These are phyloP conservation scores for Botryotinia narcissicola DNA, from an alignment of 2,329 filamentous ascomycete species.

Conservation along the genomic window DNA sequence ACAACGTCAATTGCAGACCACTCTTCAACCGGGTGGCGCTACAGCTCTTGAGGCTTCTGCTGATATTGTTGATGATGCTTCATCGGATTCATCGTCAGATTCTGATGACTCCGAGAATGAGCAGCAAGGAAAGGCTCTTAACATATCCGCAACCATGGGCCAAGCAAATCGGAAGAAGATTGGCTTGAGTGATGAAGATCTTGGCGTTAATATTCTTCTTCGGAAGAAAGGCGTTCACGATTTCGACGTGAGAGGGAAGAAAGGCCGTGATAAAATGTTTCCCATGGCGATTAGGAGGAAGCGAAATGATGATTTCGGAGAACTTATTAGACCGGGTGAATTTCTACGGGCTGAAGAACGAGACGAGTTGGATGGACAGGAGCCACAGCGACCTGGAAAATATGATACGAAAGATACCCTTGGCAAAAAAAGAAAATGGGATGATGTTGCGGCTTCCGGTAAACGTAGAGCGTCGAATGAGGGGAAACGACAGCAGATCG, in stretches of 20 bases:
- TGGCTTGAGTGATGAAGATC: slow-evolving; percentile 81
- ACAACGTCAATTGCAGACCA: slow-evolving; percentile 81
- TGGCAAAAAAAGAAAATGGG: slow-evolving; percentile 94
- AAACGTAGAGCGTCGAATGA: slow-evolving; percentile 44
- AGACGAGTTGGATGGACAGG: slow-evolving; percentile 68
- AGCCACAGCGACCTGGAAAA: slow-evolving; percentile 52
- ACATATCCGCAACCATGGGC: slow-evolving; percentile 79
- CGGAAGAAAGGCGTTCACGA: slow-evolving; percentile 90
- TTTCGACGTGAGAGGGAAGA: slow-evolving; percentile 87
- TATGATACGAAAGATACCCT: slow-evolving; percentile 58
- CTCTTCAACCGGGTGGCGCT: slow-evolving; percentile 67
- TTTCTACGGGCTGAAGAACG: slow-evolving; percentile 91
- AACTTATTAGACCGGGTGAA: slow-evolving; percentile 89
- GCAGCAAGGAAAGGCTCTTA: slow-evolving; percentile 87
- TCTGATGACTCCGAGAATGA: slow-evolving; percentile 88
- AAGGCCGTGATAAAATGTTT: slow-evolving; percentile 88
- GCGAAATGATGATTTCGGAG: slow-evolving; percentile 87
- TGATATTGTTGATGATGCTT: slow-evolving; percentile 78
- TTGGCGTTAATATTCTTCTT: slow-evolving; percentile 87
- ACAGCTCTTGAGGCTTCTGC: slow-evolving; percentile 66
- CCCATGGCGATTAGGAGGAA: slow-evolving; percentile 78
- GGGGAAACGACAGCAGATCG: slow-evolving; percentile 58
- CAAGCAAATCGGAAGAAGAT: slow-evolving; percentile 84
- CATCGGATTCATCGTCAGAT: slow-evolving; percentile 79
- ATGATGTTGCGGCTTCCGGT: slow-evolving; percentile 57